Evolutionary conservation across 2,329 filamentous ascomycete genomes (phyloP), one percentile per base, ranked within the genome.

Genomic region (Ophiostoma tasmaniense): DNA sequence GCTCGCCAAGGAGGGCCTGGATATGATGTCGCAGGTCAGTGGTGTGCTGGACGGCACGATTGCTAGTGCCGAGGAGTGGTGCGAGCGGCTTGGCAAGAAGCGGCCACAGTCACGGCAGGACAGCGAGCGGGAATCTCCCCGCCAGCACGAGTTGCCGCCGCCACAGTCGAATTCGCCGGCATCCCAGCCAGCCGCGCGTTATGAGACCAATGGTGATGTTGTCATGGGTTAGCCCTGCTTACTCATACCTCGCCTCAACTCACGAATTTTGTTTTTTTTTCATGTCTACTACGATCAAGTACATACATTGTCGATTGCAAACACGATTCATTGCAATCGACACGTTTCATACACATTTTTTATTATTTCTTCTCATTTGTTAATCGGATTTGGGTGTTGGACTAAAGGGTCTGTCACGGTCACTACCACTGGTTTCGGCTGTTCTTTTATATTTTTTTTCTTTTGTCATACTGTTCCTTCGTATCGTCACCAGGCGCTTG

Each of bases 11-110:
- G 94, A 98, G 77, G 92, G 93, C 0, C 82, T 98, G 17, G 93
- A 97, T 74, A 97, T 98, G 90, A 93, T 98, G 84, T 86, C 88
- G 0, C 93, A 97, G 77, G 92, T 99, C 66, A 95, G 89, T 55
- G 88, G 89, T 5, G 91, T 97, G 1, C 85, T 98, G 10, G 91
- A 96, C 73, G 90, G 92, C 67, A 98, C 95, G 0, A 90, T 98
- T 67, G 86, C 91, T 68, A 95, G 91, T 74, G 95, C 95, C 0
- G 94, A 98, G 78, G 87, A 89, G 74, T 98, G 95, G 95, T 91
- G 94, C 73, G 90, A 93, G 70, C 84, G 89, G 25, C 82, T 96
- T 70, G 91, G 90, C 13, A 82, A 83, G 73, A 76, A 76, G 71
- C 79, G 76, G 73, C 74, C 37, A 2, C 64, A 64, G 61, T 64